phyloP scores from a whole-genome alignment of 768 basidiomycete species.

The Amanita brunnescens region DNA sequence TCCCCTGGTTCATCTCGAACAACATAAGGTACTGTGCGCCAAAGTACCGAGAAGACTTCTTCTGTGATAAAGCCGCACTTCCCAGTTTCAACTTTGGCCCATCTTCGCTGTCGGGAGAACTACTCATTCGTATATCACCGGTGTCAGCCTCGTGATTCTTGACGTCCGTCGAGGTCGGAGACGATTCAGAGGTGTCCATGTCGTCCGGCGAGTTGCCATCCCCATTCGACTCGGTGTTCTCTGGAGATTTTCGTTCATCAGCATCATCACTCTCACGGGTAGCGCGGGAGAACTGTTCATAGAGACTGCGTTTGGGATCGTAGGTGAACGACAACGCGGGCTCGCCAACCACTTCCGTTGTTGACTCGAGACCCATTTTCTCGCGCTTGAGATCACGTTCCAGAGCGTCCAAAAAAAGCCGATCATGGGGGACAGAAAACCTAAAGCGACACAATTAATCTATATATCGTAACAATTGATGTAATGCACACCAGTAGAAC shows the following conservation, averaged over 20 bases:
- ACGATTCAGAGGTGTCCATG: slow-evolving; percentile 5
- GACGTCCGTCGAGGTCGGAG: neutral
- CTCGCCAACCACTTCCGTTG: slow-evolving; percentile 64
- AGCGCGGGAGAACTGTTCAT: slow-evolving; percentile 72
- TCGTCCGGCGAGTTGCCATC: slow-evolving; percentile 2
- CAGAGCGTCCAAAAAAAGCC: slow-evolving; percentile 92
- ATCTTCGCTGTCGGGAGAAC: neutral
- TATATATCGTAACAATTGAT: neutral
- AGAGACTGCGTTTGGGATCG: slow-evolving; percentile 77
- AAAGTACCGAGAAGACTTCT: slow-evolving; percentile 12
- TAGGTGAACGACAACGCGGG: slow-evolving; percentile 86
- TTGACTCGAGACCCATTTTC: slow-evolving; percentile 82
- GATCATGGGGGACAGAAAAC: slow-evolving; percentile 96
- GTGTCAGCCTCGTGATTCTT: slow-evolving; percentile 10
- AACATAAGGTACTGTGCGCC: slow-evolving; percentile 55
- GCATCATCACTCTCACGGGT: slow-evolving; percentile 32
- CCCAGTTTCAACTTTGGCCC: slow-evolving; percentile 7
- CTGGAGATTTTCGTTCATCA: slow-evolving; percentile 18
- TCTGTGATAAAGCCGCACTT: slow-evolving; percentile 3
- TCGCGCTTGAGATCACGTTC: slow-evolving; percentile 95
- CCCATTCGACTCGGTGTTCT: slow-evolving; percentile 17
- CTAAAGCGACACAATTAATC: slow-evolving; percentile 26
- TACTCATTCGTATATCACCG: slow-evolving; percentile 13
- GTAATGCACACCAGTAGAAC: slow-evolving; percentile 77
- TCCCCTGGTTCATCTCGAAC: slow-evolving; percentile 76